Conservation (phyloP, 2,329 filamentous ascomycete species). For the Neofusicoccum cordaticola region DNA sequence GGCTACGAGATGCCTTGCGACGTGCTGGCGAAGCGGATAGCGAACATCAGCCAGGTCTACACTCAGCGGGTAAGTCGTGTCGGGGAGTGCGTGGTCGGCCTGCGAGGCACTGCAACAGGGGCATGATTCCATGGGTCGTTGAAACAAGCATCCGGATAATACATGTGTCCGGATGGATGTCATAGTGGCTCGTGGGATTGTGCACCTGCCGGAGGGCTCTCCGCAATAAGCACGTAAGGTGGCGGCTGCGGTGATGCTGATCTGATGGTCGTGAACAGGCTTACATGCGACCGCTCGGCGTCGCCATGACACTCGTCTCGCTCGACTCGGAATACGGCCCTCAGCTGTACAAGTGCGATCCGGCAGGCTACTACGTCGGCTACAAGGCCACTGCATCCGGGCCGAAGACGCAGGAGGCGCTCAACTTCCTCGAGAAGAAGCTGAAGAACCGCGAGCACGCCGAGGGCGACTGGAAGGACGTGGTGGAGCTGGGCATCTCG, state of each 20-base stretch:
- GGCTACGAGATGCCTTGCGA: slow-evolving; percentile 99
- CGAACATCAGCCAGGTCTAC: slow-evolving; percentile 99
- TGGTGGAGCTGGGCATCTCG: slow-evolving; percentile 94
- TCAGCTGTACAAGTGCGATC: slow-evolving; percentile 97
- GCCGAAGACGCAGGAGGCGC: slow-evolving; percentile 96
- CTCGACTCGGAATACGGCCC: slow-evolving; percentile 89
- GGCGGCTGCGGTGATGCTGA: background rate
- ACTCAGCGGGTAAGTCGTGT: slow-evolving; percentile 75
- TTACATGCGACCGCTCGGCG: slow-evolving; percentile 96
- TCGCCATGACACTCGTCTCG: slow-evolving; percentile 74
- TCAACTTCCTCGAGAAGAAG: slow-evolving; percentile 99
- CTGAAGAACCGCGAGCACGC: slow-evolving; percentile 98
- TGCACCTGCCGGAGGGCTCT: too few species aligned
- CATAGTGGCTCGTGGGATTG: too few species aligned
- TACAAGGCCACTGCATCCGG: slow-evolving; percentile 98
- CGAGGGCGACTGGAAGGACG: slow-evolving; percentile 91
- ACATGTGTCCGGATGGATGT: too few species aligned
- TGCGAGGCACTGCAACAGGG: too few species aligned
- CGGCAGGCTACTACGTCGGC: slow-evolving; percentile 94
- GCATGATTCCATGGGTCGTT: too few species aligned
- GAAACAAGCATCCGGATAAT: too few species aligned
- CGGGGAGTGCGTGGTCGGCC: background rate
- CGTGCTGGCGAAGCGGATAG: slow-evolving; percentile 90
- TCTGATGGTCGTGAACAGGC: slow-evolving; percentile 54
- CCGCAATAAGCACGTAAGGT: too few species aligned